phyloP scores from a whole-genome alignment of 441 rosid genomes.

The Kokia cookei region DNA sequence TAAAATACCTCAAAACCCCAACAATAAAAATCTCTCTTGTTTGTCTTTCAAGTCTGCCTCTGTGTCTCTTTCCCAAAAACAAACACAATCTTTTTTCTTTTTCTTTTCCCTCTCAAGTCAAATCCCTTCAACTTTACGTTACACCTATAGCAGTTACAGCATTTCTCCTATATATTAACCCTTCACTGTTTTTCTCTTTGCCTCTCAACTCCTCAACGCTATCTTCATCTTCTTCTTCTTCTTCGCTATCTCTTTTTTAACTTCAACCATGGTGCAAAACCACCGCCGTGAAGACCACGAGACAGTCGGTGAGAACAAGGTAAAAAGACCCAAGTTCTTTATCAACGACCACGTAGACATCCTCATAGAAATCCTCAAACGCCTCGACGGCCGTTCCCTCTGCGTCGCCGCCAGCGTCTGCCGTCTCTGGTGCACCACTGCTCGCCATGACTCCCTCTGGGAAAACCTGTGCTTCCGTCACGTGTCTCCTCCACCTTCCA shows the following conservation, averaged over 20 bases:
- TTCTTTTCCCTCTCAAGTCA: conserved; percentile 16
- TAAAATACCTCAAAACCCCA: not conserved
- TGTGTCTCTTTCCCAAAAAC: conserved; percentile 10
- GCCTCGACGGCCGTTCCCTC: conserved; percentile 81
- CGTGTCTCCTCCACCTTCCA: conserved; percentile 51
- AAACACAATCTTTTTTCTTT: not conserved
- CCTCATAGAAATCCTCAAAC: conserved; percentile 58
- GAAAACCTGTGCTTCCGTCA: conserved; percentile 87
- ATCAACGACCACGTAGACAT: conserved; percentile 85
- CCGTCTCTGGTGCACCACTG: conserved; percentile 74
- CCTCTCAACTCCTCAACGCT: not conserved
- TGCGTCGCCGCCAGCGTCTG: conserved; percentile 83
- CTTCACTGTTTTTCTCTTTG: not conserved
- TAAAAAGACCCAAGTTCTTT: conserved; percentile 31
- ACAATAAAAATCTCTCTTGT: not conserved
- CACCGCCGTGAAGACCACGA: not conserved
- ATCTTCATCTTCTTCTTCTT: not conserved
- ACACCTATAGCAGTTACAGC: not conserved
- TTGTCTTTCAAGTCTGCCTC: not conserved
- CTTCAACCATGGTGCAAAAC: conserved; percentile 10
- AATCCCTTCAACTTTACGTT: conserved; percentile 24
- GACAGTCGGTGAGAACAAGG: not conserved
- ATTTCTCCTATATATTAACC: not conserved
- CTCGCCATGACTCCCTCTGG: conserved; percentile 75
- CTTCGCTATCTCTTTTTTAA: not conserved